A percentile compares a stretch with the other conserved stretches of the same genome.
Conservation (phyloP, 2,329 filamentous ascomycete genomes). For the Tolypocladium endophyticum region DNA sequence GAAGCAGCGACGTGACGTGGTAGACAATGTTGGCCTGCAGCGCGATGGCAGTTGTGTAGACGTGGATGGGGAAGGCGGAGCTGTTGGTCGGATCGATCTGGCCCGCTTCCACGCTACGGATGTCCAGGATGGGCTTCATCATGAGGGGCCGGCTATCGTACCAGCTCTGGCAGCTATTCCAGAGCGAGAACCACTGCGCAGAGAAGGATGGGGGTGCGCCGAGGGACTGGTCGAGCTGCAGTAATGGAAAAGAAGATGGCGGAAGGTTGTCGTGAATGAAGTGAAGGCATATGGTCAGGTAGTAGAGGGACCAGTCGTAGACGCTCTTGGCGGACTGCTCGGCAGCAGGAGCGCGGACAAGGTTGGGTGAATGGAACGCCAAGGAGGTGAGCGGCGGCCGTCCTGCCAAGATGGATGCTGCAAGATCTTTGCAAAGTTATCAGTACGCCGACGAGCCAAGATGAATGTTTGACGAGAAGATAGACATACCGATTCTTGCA, state of each 20-base stretch:
- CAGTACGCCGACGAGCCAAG: neutral
- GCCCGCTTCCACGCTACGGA: neutral
- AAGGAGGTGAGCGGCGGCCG: neutral
- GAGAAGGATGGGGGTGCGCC: neutral
- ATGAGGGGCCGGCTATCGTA: neutral
- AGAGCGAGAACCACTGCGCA: neutral
- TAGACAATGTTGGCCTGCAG: neutral
- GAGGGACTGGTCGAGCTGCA: neutral
- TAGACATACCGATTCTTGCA: neutral
- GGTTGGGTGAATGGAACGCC: neutral
- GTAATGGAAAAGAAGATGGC: neutral
- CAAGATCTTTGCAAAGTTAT: neutral
- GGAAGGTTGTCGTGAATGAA: neutral
- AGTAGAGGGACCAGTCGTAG: neutral
- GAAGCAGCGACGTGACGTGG: neutral
- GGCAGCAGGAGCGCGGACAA: neutral
- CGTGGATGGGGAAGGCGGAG: neutral
- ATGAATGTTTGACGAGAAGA: neutral
- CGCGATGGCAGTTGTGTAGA: neutral
- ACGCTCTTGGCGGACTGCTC: neutral
- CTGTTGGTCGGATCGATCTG: neutral
- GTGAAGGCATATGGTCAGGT: neutral
- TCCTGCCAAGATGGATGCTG: neutral
- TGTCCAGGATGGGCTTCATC: neutral
- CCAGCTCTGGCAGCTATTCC: neutral